phyloP scores from a whole-genome alignment of 176 grass and related monocot species.

The Musa beccarii region DNA sequence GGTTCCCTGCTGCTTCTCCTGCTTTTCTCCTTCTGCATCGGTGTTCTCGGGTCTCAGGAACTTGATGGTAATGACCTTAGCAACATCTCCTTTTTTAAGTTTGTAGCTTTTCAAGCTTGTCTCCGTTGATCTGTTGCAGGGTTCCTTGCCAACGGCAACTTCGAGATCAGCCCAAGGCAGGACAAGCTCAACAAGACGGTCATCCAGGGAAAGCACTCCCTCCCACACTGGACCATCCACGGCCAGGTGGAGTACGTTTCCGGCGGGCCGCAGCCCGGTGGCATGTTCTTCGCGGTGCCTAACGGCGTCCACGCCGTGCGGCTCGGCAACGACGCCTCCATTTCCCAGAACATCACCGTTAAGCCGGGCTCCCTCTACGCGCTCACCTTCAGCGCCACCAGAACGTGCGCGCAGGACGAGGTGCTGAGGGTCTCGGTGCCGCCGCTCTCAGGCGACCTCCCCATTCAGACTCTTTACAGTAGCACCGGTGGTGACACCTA shows the following conservation, averaged over 20 bases:
- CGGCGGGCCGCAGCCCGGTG: conserved; percentile 68
- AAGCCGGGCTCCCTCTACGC: conserved; percentile 71
- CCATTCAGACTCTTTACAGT: conserved; percentile 84
- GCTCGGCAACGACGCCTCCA: conserved; percentile 57
- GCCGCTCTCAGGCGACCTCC: conserved; percentile 60
- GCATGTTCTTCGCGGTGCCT: conserved; percentile 83
- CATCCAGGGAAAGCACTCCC: conserved; percentile 76
- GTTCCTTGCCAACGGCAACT: conserved; percentile 82
- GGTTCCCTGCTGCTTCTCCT: neutral
- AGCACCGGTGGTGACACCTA: conserved; percentile 61
- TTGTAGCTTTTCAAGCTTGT: neutral
- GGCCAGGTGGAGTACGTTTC: conserved; percentile 82
- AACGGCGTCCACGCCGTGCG: conserved; percentile 83
- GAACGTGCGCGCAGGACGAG: conserved; percentile 96
- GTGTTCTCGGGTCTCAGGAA: conserved; percentile 11
- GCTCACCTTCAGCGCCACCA: conserved; percentile 81
- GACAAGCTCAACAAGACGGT: conserved; percentile 72
- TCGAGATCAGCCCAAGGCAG: conserved; percentile 60
- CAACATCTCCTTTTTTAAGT: neutral
- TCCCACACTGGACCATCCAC: conserved; percentile 68
- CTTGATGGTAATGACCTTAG: conserved; percentile 19
- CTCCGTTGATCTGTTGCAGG: conserved; percentile 20
- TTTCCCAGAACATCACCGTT: conserved; percentile 78
- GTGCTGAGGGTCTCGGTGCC: conserved; percentile 29
- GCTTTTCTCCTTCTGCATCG: conserved; percentile 15